phyloP scores from a whole-genome alignment of 163 green algal genomes.

The Chlamydomonas reinhardtii region DNA sequence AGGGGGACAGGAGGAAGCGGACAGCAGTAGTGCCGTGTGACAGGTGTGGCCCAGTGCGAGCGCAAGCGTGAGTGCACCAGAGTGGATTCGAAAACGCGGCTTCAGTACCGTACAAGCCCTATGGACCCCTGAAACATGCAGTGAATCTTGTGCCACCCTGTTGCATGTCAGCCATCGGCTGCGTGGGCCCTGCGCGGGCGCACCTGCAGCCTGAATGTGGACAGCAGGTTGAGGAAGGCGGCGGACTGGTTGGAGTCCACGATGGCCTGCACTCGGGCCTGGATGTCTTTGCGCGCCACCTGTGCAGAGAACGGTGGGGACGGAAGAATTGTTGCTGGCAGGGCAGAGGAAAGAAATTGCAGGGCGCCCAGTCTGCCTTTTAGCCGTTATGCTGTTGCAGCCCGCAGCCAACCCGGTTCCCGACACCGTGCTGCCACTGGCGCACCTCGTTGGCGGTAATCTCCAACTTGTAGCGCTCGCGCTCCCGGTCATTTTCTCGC shows the following conservation, averaged over 20 bases:
- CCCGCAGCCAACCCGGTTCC: too few species aligned
- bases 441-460: conserved; percentile 73
- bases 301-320: too few species aligned
- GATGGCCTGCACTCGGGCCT: conserved; percentile 62
- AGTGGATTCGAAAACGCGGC: too few species aligned
- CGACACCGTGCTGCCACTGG: too few species aligned
- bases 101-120: too few species aligned
- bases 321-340: too few species aligned
- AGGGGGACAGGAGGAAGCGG: background rate
- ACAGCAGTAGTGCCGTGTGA: background rate
- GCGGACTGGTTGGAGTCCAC: conserved; percentile 62
- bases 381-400: too few species aligned
- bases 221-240: conserved; percentile 80
- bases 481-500: conserved; percentile 55
- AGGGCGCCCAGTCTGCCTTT: too few species aligned
- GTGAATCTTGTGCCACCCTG: background rate
- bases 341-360: too few species aligned
- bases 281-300: conserved; percentile 61
- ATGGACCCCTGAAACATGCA: too few species aligned
- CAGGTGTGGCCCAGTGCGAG: background rate
- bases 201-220: conserved; percentile 71
- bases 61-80: too few species aligned
- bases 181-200: background rate
- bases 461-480: conserved; percentile 58
- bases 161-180: background rate